phyloP scores from a whole-genome alignment of 257 asterid species.

The Nicotiana benthamiana region DNA sequence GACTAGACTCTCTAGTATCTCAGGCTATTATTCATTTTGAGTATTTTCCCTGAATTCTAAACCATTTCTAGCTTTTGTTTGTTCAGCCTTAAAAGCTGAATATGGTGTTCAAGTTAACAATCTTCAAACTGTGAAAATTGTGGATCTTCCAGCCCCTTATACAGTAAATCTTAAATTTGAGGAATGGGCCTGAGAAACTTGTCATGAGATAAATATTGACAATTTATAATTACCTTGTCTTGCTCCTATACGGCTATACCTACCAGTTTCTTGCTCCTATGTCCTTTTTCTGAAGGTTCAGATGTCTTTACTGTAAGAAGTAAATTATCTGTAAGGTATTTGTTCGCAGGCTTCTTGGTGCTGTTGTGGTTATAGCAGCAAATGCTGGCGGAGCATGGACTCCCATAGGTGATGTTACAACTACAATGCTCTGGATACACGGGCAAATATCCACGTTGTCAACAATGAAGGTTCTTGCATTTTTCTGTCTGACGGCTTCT shows the following conservation, averaged over 20 bases:
- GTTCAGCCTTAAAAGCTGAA: not conserved
- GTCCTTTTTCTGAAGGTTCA: not conserved
- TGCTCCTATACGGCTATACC: not conserved
- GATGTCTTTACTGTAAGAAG: not conserved
- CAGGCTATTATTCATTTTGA: not conserved
- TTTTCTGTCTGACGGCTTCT: constrained; percentile 4
- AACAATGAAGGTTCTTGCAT: constrained; percentile 77
- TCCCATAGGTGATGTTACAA: constrained; percentile 97
- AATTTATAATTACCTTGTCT: not conserved
- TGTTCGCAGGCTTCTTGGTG: constrained; percentile 80
- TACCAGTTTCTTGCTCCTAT: not conserved
- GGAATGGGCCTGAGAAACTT: not conserved
- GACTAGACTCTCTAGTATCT: not conserved
- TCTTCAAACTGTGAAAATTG: not conserved
- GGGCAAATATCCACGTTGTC: constrained; percentile 87
- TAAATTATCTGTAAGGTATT: constrained; percentile 9
- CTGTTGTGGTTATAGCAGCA: constrained; percentile 93
- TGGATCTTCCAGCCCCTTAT: not conserved
- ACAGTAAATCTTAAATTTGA: not conserved
- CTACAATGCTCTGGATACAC: constrained; percentile 98
- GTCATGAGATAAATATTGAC: not conserved
- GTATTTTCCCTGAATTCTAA: not conserved
- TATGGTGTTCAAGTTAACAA: not conserved
- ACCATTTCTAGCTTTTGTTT: not conserved
- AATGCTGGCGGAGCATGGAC: constrained; percentile 99